Evolutionary conservation across 805 yeast species (phyloP), one percentile per base, ranked within the genome.

Genomic region (Candida lessepsii): DNA sequence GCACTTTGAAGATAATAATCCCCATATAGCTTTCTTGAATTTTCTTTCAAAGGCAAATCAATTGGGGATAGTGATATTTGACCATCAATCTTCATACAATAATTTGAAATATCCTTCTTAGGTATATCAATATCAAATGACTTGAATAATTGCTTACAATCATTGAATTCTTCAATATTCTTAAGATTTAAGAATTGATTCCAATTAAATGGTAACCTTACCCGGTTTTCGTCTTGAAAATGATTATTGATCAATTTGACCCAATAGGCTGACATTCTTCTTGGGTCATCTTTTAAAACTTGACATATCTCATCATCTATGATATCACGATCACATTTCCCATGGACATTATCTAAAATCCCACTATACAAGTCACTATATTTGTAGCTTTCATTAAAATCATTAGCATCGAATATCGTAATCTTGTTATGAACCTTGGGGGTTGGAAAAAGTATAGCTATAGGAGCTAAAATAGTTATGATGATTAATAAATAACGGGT

Each of bases 121-220:
- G 39, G 32, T 21, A 32, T 8, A 4, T 32, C 28, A 8, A 35
- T 11, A 13, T 21, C 28, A 32, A 31, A 25, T 3, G 35, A 11
- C 5, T 34, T 13, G 17, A 34, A 25, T 9, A 34, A 24, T 4
- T 25, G 8, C 5, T 5, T 13, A 26, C 37, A 34, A 3, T 10
- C 11, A 5, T 13, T 5, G 25, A 11, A 21, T 3, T 24, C 13
- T 17, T 16, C 17, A 14, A 9, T 4, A 5, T 16, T 11, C 7
- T 11, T 5, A 10, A 24, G 15, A 34, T 34, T 34, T 11, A 35
- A 27, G 2, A 35, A 14, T 29, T 36, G 33, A 10, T n/a, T 6
- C 39, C 39, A 36, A 29, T 28, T 28, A 15, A 36, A 36, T 6
- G 39, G 39, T 16, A 36, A 23, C 10, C 10, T n/a, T 16, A 20